Conservation (phyloP, 768 basidiomycete genomes). For the Baorangia bicolor region DNA sequence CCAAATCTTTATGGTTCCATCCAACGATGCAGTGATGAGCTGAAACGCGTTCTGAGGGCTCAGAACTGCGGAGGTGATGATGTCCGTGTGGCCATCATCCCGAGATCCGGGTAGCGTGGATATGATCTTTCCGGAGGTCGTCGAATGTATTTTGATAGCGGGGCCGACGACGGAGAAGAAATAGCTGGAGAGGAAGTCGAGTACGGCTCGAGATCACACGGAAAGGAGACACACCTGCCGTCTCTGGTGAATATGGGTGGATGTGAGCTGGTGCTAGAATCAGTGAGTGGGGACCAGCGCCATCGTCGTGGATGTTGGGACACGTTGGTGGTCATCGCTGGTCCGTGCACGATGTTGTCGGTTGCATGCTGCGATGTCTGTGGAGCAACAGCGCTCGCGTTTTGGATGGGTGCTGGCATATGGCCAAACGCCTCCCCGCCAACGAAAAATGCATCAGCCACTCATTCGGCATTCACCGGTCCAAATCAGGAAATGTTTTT, state of each 20-base stretch:
- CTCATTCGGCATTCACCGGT: slow-evolving; percentile 23
- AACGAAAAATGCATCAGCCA: slow-evolving; percentile 26
- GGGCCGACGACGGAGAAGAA: slow-evolving; percentile 86
- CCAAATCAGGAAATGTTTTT: slow-evolving; percentile 14
- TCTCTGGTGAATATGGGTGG: slow-evolving; percentile 86
- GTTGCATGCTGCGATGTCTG: slow-evolving; percentile 11
- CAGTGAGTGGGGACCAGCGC: slow-evolving; percentile 73
- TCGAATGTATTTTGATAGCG: slow-evolving; percentile 84
- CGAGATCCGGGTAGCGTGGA: slow-evolving; percentile 71
- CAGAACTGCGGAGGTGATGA: slow-evolving; percentile 72
- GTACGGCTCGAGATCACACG: slow-evolving; percentile 9
- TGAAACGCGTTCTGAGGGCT: slow-evolving; percentile 89
- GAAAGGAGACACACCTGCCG: slow-evolving; percentile 58
- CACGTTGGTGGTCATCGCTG: slow-evolving; percentile 3
- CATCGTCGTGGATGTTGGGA: slow-evolving; percentile 22
- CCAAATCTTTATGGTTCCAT: slow-evolving; percentile 89
- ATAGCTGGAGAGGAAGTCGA: slow-evolving; percentile 51
- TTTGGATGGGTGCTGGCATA: slow-evolving; percentile 48
- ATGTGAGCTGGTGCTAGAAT: slow-evolving; percentile 58
- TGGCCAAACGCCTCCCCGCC: slow-evolving; percentile 8
- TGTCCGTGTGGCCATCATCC: slow-evolving; percentile 40
- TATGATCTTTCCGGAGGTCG: slow-evolving; percentile 71
- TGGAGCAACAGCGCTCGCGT: slow-evolving; percentile 33
- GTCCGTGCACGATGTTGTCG: slow-evolving; percentile 13
- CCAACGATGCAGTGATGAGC: slow-evolving; percentile 78